Conservation (phyloP, 2,329 filamentous ascomycete genomes). For the Tolypocladium tropicale region DNA sequence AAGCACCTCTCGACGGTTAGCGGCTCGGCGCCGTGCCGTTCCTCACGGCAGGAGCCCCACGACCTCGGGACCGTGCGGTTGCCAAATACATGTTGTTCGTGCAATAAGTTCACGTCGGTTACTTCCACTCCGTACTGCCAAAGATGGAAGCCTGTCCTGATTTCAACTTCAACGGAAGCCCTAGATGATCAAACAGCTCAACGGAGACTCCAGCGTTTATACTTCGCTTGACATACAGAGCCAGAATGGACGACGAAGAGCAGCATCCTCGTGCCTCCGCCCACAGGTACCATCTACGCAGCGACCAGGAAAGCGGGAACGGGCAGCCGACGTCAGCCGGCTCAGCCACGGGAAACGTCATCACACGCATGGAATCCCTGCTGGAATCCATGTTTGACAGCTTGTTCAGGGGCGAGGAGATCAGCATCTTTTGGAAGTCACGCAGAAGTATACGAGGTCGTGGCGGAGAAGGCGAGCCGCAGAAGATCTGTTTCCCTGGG, state of each 20-base stretch:
- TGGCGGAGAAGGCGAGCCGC: slow-evolving; percentile 2
- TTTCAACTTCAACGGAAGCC: too few relatives aligned
- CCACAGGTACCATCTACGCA: too few relatives aligned
- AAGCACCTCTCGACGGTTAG: too few relatives aligned
- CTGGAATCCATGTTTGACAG: slow-evolving; percentile 18
- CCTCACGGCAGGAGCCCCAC: not conserved
- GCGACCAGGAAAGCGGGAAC: not conserved
- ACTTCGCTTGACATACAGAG: not conserved
- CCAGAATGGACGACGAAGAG: not conserved
- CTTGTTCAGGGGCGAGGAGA: slow-evolving; percentile 13
- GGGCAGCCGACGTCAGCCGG: not conserved
- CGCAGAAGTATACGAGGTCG: slow-evolving; percentile 8
- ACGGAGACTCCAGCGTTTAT: not conserved
- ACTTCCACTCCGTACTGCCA: too few relatives aligned
- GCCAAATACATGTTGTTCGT: too few relatives aligned
- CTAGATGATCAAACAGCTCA: not conserved
- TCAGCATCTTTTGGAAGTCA: slow-evolving; percentile 16
- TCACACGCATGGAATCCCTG: slow-evolving; percentile 25
- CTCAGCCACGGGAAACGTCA: slow-evolving; percentile 12
- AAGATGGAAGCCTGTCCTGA: too few relatives aligned
- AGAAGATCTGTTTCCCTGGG: slow-evolving; percentile 34
- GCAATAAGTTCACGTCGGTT: too few relatives aligned
- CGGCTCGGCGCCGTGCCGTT: not conserved
- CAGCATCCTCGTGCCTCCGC: not conserved
- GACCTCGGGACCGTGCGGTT: not conserved